Evolutionary conservation across 202 grass and related monocot species (phyloP).

Genomic region (Brachypodium distachyon): DNA sequence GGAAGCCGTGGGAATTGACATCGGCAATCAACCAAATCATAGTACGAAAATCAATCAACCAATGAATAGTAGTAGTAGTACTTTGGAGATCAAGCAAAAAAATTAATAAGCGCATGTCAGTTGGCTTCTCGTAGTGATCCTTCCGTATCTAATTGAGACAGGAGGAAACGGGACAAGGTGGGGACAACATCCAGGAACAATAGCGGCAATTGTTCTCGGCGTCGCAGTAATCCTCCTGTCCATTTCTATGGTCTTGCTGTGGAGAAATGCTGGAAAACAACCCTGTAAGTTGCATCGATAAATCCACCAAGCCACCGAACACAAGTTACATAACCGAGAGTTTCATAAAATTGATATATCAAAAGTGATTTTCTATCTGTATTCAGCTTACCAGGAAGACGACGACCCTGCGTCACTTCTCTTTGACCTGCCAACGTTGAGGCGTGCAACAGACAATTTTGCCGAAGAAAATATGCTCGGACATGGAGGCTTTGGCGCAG

Average conservation of each 20-base stretch:
- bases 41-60: no score
- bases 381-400: neutral
- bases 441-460: constrained; percentile 16
- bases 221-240: neutral
- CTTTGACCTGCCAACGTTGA: constrained; percentile 10
- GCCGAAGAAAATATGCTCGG: constrained; percentile 19
- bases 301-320: neutral
- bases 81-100: no score
- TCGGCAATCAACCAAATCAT: no score
- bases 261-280: neutral
- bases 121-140: no score
- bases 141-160: neutral
- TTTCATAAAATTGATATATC: neutral
- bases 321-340: neutral
- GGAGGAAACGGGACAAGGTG: neutral
- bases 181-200: neutral
- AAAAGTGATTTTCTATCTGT: neutral
- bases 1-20: no score
- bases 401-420: neutral
- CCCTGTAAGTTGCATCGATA: neutral
- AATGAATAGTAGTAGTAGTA: no score
- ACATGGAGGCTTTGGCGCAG: constrained; percentile 22
- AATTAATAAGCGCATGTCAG: no score
- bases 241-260: neutral
- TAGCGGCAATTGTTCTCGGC: neutral